A percentile compares a stretch with the other conserved stretches of the same genome.
phyloP scores from a whole-genome alignment of 148 eudicot species.

The Vaccinium corymbosum region DNA sequence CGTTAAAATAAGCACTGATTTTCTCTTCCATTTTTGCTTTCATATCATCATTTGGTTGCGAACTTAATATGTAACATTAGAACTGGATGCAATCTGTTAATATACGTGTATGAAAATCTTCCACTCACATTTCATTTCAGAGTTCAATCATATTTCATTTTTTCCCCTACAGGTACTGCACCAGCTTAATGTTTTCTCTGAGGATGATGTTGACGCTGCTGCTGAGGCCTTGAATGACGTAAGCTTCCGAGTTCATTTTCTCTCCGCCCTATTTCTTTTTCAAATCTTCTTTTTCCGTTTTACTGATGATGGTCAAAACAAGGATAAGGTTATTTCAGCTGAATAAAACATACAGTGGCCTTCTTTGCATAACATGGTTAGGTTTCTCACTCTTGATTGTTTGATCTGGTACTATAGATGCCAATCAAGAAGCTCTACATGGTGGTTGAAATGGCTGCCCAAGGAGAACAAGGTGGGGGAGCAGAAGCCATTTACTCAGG shows the following conservation, averaged over 20 bases:
- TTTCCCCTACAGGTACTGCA: conserved; percentile 53
- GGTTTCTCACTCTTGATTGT: conserved; percentile 3
- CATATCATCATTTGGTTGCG: background rate
- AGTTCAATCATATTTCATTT: background rate
- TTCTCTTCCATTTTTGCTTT: background rate
- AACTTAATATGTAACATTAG: background rate
- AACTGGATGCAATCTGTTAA: background rate
- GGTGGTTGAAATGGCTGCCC: conserved; percentile 96
- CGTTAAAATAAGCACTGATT: background rate
- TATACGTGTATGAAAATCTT: background rate
- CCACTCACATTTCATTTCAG: background rate
- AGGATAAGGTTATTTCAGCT: conserved; percentile 1
- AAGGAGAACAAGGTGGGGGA: conserved; percentile 82
- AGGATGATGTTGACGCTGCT: conserved; percentile 74
- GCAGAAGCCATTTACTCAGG: conserved; percentile 87
- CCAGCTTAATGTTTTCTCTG: conserved; percentile 77
- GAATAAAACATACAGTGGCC: background rate
- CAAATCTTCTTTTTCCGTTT: background rate
- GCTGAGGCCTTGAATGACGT: conserved; percentile 91
- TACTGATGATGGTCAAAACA: background rate
- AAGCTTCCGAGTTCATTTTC: conserved; percentile 26
- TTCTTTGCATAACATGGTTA: background rate
- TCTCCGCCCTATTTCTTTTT: background rate
- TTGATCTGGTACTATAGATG: conserved; percentile 42
- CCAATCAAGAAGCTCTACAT: conserved; percentile 88